Evolutionary conservation across 2,329 filamentous ascomycete species (phyloP).

Genomic region (Fusarium buharicum): DNA sequence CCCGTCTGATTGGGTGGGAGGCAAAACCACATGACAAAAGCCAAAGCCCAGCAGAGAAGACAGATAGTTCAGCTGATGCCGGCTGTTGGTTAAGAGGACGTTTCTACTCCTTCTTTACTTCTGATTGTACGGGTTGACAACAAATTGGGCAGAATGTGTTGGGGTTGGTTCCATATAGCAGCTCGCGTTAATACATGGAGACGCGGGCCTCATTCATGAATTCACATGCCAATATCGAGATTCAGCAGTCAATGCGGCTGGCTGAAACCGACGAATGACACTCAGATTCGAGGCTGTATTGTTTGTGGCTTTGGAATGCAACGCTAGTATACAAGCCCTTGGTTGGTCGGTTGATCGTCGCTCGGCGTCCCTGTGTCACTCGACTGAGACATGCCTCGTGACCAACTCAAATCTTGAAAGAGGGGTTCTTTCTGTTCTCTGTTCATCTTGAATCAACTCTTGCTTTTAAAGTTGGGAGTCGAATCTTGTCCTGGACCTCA

Average conservation of each 20-base stretch:
- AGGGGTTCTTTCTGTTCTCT: not conserved
- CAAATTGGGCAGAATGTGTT: no score
- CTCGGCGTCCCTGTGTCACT: not conserved
- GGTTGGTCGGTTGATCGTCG: not conserved
- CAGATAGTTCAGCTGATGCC: no score
- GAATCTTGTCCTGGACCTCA: not conserved
- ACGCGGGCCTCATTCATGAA: not conserved
- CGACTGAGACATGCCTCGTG: conserved; percentile 15
- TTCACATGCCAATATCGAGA: not conserved
- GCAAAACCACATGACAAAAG: no score
- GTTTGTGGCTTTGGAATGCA: not conserved
- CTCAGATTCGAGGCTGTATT: not conserved
- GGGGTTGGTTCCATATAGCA: no score
- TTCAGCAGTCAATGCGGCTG: not conserved
- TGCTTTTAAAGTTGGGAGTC: not conserved
- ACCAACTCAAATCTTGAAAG: not conserved
- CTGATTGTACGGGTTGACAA: no score
- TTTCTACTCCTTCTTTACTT: no score
- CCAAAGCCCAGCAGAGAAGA: no score
- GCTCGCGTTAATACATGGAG: no score
- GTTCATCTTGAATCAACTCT: not conserved
- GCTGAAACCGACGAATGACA: not conserved
- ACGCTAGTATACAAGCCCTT: not conserved
- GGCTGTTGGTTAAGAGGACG: no score
- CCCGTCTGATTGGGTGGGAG: no score